These are phyloP conservation scores for Cucumis cinereus DNA, from an alignment of 306 rosid genomes.

Conservation along the genomic window DNA sequence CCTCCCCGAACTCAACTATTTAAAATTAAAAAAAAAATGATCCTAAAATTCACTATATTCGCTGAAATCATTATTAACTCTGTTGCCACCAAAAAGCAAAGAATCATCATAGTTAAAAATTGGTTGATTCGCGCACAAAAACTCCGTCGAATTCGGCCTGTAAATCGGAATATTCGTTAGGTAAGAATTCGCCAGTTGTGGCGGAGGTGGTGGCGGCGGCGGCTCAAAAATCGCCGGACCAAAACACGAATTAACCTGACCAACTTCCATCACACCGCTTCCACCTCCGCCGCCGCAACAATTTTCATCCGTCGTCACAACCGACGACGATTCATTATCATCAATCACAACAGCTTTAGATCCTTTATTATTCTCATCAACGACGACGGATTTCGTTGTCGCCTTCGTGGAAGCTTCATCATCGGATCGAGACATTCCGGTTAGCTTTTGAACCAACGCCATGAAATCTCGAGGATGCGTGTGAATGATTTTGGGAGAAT, in stretches of 20 bases:
- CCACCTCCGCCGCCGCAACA: constrained; percentile 12
- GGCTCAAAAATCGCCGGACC: constrained; percentile 18
- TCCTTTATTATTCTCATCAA: background rate
- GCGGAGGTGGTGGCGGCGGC: constrained; percentile 4
- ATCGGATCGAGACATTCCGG: constrained; percentile 34
- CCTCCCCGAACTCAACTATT: background rate
- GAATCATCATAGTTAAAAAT: constrained; percentile 10
- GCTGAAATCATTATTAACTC: background rate
- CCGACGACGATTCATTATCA: constrained; percentile 60
- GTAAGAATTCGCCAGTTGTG: constrained; percentile 1
- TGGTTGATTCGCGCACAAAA: constrained; percentile 9
- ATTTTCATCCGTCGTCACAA: constrained; percentile 40
- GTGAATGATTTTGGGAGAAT: constrained; percentile 64
- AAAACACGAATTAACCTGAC: constrained; percentile 45
- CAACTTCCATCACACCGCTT: constrained; percentile 12
- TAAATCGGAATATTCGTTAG: background rate
- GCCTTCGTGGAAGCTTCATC: constrained; percentile 9
- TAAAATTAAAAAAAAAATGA: no score
- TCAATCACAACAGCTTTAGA: constrained; percentile 14
- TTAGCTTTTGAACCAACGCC: constrained; percentile 70
- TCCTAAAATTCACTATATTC: background rate
- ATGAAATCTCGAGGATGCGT: constrained; percentile 59
- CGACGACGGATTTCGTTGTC: background rate
- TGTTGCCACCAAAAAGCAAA: background rate
- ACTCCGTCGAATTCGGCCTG: constrained; percentile 5